These are phyloP conservation scores for Penstemon davidsonii DNA, from an alignment of 257 asterid genomes.

Conservation along the genomic window DNA sequence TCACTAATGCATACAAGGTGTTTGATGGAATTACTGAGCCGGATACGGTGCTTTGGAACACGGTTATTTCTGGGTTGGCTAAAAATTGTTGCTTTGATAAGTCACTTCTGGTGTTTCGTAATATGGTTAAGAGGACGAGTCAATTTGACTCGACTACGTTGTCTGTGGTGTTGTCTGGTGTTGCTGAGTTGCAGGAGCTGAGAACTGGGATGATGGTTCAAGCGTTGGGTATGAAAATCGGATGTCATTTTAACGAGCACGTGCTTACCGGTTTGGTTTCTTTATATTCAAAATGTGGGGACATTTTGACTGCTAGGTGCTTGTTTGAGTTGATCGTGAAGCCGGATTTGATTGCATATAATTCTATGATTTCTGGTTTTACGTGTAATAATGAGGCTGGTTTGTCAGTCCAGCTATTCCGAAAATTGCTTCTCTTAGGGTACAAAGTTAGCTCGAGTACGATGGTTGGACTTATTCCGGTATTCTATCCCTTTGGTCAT, in stretches of 20 bases:
- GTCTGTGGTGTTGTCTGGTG: slow-evolving; percentile 64
- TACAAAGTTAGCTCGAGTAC: slow-evolving; percentile 61
- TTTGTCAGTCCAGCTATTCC: slow-evolving; percentile 56
- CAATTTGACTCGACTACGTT: slow-evolving; percentile 66
- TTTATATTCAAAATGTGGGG: slow-evolving; percentile 76
- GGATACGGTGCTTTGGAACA: slow-evolving; percentile 86
- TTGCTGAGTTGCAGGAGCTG: slow-evolving; percentile 76
- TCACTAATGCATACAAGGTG: slow-evolving; percentile 60
- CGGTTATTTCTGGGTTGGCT: slow-evolving; percentile 75
- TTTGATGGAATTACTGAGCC: slow-evolving; percentile 64
- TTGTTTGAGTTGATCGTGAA: slow-evolving; percentile 56
- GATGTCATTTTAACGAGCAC: slow-evolving; percentile 56
- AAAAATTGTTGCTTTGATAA: slow-evolving; percentile 61
- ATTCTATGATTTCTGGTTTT: slow-evolving; percentile 77
- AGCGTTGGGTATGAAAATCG: slow-evolving; percentile 67
- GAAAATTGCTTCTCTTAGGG: slow-evolving; percentile 51
- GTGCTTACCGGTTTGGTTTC: slow-evolving; percentile 80
- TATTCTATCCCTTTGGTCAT: slow-evolving; percentile 69
- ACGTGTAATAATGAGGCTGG: slow-evolving; percentile 49
- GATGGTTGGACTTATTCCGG: slow-evolving; percentile 75
- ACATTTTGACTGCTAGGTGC: slow-evolving; percentile 48
- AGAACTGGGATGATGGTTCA: slow-evolving; percentile 71
- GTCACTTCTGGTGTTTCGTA: slow-evolving; percentile 31
- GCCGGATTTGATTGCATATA: slow-evolving; percentile 74
- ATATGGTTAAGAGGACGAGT: slow-evolving; percentile 49